A percentile compares a stretch with the other conserved stretches of the same genome.
phyloP scores from a whole-genome alignment of 1,139 yeast genomes.

The Zygosaccharomyces sapae region DNA sequence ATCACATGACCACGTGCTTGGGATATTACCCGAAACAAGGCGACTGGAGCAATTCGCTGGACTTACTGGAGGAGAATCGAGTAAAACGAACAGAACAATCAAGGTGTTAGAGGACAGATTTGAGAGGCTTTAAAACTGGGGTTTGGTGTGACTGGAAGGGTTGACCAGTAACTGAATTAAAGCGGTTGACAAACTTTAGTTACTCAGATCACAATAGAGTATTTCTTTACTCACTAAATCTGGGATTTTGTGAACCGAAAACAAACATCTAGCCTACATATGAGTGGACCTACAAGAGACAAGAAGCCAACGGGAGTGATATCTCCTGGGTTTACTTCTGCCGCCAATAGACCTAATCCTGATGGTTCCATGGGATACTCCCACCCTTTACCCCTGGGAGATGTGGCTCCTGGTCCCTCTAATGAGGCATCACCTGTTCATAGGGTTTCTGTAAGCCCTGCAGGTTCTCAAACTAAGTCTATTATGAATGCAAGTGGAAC shows the following conservation, averaged over 20 bases:
- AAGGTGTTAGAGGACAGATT: neutral
- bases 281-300: conserved; percentile 15
- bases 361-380: conserved; percentile 20
- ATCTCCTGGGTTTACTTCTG: conserved; percentile 21
- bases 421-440: conserved; percentile 19
- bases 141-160: conserved; percentile 1
- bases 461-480: conserved; percentile 32
- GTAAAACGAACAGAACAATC: neutral
- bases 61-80: neutral
- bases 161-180: neutral
- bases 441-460: conserved; percentile 23
- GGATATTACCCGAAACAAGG: conserved; percentile 6
- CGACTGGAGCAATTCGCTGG: conserved; percentile 3
- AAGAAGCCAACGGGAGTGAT: conserved; percentile 17
- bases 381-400: conserved; percentile 8
- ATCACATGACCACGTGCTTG: conserved; percentile 1
- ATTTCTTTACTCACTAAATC: neutral
- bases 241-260: neutral
- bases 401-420: conserved; percentile 5
- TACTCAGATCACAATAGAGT: neutral
- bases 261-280: neutral
- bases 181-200: neutral
- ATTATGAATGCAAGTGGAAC: conserved; percentile 37
- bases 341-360: conserved; percentile 20
- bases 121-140: neutral